Conservation (phyloP, 2,329 filamentous ascomycete species). For the Blastomyces parvus region DNA sequence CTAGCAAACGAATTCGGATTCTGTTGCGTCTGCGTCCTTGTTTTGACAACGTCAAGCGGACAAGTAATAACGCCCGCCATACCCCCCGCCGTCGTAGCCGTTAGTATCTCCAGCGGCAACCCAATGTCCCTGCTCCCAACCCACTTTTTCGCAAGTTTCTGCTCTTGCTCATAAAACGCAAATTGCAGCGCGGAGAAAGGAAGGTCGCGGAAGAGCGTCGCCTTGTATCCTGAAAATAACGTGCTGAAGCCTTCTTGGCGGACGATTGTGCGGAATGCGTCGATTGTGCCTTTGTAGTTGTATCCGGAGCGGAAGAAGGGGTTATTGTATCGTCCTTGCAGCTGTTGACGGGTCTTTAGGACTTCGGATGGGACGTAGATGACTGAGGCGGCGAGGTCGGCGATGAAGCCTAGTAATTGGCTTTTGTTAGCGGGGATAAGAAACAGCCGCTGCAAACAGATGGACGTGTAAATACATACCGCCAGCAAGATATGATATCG, state of each 20-base stretch:
- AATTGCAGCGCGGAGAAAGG: slow-evolving; percentile 96
- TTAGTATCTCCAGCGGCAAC: slow-evolving; percentile 72
- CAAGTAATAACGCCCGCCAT: slow-evolving; percentile 92
- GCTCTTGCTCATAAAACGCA: slow-evolving; percentile 95
- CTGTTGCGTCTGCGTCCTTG: slow-evolving; percentile 86
- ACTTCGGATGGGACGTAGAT: slow-evolving; percentile 97
- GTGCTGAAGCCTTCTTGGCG: slow-evolving; percentile 72
- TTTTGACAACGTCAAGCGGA: slow-evolving; percentile 95
- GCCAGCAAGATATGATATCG: slow-evolving; percentile 74
- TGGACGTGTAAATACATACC: slow-evolving; percentile 45
- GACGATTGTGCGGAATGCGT: slow-evolving; percentile 79
- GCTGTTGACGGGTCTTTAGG: slow-evolving; percentile 88
- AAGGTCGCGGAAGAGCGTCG: slow-evolving; percentile 85
- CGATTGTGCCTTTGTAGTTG: slow-evolving; percentile 78
- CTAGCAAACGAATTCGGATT: slow-evolving; percentile 37
- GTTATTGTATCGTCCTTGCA: slow-evolving; percentile 93
- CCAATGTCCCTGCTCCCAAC: slow-evolving; percentile 77
- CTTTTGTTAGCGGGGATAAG: neutral
- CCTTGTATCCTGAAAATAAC: slow-evolving; percentile 94
- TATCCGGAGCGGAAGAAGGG: slow-evolving; percentile 89
- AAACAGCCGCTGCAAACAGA: neutral
- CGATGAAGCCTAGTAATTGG: slow-evolving; percentile 61
- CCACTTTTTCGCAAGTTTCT: slow-evolving; percentile 68
- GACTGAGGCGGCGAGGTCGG: slow-evolving; percentile 82
- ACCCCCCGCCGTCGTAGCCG: slow-evolving; percentile 80